Evolutionary conservation across 1,139 yeast species (phyloP).

Genomic region (Pneumocystis wakefieldiae): DNA sequence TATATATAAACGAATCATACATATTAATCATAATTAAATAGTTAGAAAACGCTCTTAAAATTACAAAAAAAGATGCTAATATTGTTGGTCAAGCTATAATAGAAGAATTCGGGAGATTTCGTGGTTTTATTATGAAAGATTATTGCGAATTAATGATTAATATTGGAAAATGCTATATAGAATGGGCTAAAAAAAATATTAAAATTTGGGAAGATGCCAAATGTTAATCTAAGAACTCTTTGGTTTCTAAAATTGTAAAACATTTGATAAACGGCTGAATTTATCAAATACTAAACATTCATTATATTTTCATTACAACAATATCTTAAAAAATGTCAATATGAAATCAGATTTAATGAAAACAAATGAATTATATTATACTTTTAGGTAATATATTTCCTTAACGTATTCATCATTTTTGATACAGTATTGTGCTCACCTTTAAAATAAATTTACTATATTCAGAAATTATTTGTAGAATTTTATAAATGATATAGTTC

Average conservation of each 20-base stretch:
- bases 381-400: too few relatives aligned
- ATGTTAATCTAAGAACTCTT: not conserved
- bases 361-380: not conserved
- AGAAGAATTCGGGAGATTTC: constrained; percentile 38
- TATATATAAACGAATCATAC: not conserved
- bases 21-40: not conserved
- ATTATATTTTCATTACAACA: not conserved
- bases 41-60: constrained; percentile 42
- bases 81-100: constrained; percentile 38
- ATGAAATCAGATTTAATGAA: not conserved
- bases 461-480: too few relatives aligned
- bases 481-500: too few relatives aligned
- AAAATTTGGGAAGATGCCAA: constrained; percentile 59
- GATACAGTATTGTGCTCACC: too few relatives aligned
- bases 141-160: constrained; percentile 34
- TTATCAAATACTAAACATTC: not conserved
- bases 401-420: too few relatives aligned
- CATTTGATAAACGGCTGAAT: not conserved
- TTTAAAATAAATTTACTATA: too few relatives aligned
- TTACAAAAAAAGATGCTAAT: constrained; percentile 42
- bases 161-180: constrained; percentile 38
- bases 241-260: not conserved
- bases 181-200: constrained; percentile 56
- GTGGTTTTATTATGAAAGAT: constrained; percentile 30
- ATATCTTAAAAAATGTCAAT: not conserved